Evolutionary conservation across 1,139 yeast genomes (phyloP).

Genomic region (Taiozyma sp.): DNA sequence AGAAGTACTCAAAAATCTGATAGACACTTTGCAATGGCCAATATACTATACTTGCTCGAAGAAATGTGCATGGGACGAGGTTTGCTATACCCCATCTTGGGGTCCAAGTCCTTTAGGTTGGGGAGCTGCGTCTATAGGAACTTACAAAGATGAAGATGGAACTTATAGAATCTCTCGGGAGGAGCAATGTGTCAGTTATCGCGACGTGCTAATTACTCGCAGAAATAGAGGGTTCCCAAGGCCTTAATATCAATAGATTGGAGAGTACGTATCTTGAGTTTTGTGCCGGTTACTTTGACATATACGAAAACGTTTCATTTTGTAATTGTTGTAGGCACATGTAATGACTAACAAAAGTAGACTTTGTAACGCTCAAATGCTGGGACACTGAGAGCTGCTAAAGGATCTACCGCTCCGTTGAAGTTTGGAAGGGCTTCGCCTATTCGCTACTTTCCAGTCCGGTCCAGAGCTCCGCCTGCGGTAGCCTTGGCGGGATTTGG

Average conservation of each 20-base stretch:
- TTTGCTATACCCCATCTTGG: constrained; percentile 55
- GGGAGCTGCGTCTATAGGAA: constrained; percentile 11
- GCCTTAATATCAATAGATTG: too few species aligned
- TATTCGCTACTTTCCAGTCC: too few species aligned
- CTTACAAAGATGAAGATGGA: constrained; percentile 8
- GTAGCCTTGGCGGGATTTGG: too few species aligned
- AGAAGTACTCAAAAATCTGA: constrained; percentile 15
- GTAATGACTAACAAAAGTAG: too few species aligned
- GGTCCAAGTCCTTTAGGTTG: constrained; percentile 48
- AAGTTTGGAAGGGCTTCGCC: too few species aligned
- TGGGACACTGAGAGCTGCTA: too few species aligned
- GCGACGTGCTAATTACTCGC: not conserved
- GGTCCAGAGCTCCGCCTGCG: not conserved
- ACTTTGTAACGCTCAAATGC: too few species aligned
- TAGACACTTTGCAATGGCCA: constrained; percentile 37
- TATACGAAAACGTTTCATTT: too few species aligned
- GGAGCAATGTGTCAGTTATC: constrained; percentile 13
- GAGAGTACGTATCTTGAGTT: too few species aligned
- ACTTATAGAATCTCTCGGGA: constrained; percentile 8
- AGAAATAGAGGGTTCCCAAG: not conserved
- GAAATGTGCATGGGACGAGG: constrained; percentile 38
- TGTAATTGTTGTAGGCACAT: too few species aligned
- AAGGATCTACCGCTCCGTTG: too few species aligned
- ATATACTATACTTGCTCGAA: constrained; percentile 36
- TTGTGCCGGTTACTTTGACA: too few species aligned